Base-by-base conservation (phyloP, 2,329 filamentous ascomycete species). In the Colletotrichum aenigma region DNA sequence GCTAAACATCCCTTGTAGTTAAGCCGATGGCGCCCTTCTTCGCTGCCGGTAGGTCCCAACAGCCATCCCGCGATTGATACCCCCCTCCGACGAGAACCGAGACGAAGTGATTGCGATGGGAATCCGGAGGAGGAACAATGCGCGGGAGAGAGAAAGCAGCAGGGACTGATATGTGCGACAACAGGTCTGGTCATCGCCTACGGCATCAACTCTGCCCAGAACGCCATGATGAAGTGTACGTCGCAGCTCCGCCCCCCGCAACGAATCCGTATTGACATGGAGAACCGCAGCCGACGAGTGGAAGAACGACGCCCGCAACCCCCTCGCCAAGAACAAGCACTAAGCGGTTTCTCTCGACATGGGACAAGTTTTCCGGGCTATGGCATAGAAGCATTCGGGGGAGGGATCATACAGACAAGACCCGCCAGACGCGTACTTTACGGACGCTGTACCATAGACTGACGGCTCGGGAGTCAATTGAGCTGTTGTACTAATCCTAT, bases 221-320 rank as follows among this genome's bases (percentile, higher is more conserved):
- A 91, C 85, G 88, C 91, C 82, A 91, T 98, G 89, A 93, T 94
- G 88, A 89, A 92, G 85, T 91, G 96, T 98, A 92, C 78, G 86
- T 83, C 66, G 58, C 68, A 76, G 58, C 55, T 66, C 26, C 28
- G 65, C 5, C 62, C 13, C 24, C 36, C 24, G 16, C 65, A 70
- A 66, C 13, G 66, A 38, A 21, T 21, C 18, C 48, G 77, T 77
- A 77, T 81, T 84, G 75, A 84, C 79, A 62, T 75, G 76, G 34
- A 75, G 73, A 2, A 78, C 1, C 65, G 78, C 81, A 98, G 96
- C 93, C 89, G 95, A 94, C 82, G 95, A 98, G 89, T 98, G 92
- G 92, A 97, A 96, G 93, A 97, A 98, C 90, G 96, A 98, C 88
- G 95, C 96, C 80, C 93, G 96, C 87, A 98, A 98, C 92, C 93